Percentiles rank a stretch among this genome's conserved stretches.
These are phyloP conservation scores for Symbiodinium pilosum DNA, from an alignment of 73 alveolate genomes.

Conservation along the genomic window DNA sequence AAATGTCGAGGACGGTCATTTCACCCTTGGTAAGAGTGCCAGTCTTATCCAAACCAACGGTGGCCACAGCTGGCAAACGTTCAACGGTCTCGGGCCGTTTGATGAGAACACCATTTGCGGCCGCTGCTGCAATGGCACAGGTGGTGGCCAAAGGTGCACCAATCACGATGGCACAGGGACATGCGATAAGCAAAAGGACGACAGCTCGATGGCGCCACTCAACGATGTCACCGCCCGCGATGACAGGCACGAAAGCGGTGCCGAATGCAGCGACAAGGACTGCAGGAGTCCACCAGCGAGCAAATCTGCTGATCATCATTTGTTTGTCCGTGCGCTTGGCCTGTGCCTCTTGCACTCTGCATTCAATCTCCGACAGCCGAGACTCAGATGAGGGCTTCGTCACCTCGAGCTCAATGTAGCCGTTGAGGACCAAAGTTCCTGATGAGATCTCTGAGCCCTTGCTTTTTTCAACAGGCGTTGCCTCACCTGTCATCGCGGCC, in stretches of 20 bases:
- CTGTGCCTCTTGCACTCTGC: slow-evolving; percentile 78
- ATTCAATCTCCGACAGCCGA: slow-evolving; percentile 29
- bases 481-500: slow-evolving; percentile 64
- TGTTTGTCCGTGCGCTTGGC: slow-evolving; percentile 48
- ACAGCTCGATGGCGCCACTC: slow-evolving; percentile 64
- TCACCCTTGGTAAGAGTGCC: slow-evolving; percentile 87
- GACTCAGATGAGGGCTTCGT: slow-evolving; percentile 26
- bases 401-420: slow-evolving; percentile 46
- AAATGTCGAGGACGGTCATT: slow-evolving; percentile 29
- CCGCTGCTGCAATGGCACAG: slow-evolving; percentile 90
- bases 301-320: slow-evolving; percentile 63
- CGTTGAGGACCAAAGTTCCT: slow-evolving; percentile 61
- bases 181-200: slow-evolving; percentile 53
- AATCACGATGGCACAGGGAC: slow-evolving; percentile 84
- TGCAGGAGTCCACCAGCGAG: slow-evolving; percentile 53
- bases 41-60: slow-evolving; percentile 55
- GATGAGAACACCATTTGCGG: slow-evolving; percentile 50
- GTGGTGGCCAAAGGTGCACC: slow-evolving; percentile 94
- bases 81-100: slow-evolving; percentile 65
- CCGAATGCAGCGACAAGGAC: slow-evolving; percentile 23
- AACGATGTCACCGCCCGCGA: neutral
- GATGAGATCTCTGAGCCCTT: slow-evolving; percentile 15
- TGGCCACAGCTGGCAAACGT: slow-evolving; percentile 29
- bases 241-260: neutral
- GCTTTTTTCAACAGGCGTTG: slow-evolving; percentile 27